phyloP scores from a whole-genome alignment of 1,284 basidiomycete species.

The Stygiomarasmius scandens region DNA sequence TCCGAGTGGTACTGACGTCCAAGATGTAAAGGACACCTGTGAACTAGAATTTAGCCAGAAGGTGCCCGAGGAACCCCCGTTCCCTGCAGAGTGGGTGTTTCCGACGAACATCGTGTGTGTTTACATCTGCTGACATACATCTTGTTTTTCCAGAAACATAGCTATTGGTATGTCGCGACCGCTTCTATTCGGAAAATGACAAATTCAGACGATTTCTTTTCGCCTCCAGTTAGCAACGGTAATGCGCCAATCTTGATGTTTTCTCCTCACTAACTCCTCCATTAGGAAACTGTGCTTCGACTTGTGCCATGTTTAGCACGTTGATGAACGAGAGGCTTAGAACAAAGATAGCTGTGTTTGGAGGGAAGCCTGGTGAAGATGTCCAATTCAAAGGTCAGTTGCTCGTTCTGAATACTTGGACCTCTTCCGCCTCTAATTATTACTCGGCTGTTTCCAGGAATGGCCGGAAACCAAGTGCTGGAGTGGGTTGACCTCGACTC shows the following conservation, averaged over 20 bases:
- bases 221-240: conserved; percentile 39
- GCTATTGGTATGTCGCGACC: conserved; percentile 45
- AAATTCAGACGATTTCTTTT: too few relatives aligned
- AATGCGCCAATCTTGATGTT: not conserved
- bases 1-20: conserved; percentile 16
- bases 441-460: conserved; percentile 36
- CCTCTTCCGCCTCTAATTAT: not conserved
- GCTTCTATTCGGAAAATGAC: not conserved
- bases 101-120: not conserved
- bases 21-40: conserved; percentile 41
- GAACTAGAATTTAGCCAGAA: conserved; percentile 40
- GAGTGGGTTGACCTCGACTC: conserved; percentile 66
- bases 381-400: conserved; percentile 59
- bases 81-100: conserved; percentile 47
- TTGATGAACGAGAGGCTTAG: conserved; percentile 62
- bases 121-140: too few relatives aligned
- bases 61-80: conserved; percentile 55
- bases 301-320: conserved; percentile 67
- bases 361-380: conserved; percentile 54
- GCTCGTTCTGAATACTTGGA: not conserved
- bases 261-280: not conserved
- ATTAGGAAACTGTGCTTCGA: conserved; percentile 62
- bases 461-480: conserved; percentile 68
- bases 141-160: conserved; percentile 42
- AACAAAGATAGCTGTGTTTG: conserved; percentile 61